phyloP scores from a whole-genome alignment of 2,329 filamentous ascomycete species.

The Madurella fahalii region DNA sequence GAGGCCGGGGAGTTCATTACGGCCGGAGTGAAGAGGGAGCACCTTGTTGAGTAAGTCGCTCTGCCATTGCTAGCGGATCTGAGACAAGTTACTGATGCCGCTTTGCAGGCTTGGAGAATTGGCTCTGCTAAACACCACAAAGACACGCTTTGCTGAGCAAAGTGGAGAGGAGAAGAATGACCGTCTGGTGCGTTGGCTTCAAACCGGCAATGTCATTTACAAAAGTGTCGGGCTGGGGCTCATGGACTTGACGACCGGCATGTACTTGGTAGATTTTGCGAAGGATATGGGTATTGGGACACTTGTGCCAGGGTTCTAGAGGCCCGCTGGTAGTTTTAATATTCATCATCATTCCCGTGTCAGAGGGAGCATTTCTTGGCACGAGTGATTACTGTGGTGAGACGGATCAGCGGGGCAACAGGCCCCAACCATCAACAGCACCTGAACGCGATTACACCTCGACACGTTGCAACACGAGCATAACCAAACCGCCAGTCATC shows the following conservation, averaged over 20 bases:
- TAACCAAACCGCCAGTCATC: too few relatives aligned
- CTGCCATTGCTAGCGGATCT: constrained; percentile 1
- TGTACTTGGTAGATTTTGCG: constrained; percentile 54
- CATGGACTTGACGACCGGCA: constrained; percentile 62
- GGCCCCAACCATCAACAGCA: too few relatives aligned
- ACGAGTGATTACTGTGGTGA: too few relatives aligned
- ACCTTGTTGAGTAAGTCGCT: constrained; percentile 69
- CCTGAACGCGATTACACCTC: too few relatives aligned
- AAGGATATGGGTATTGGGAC: constrained; percentile 52
- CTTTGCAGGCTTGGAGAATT: constrained; percentile 67
- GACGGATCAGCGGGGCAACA: too few relatives aligned
- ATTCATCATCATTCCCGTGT: too few relatives aligned
- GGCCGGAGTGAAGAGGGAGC: constrained; percentile 65
- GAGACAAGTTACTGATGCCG: background rate
- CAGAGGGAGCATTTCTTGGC: too few relatives aligned
- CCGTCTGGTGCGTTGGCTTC: constrained; percentile 54
- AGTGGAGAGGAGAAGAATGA: constrained; percentile 10
- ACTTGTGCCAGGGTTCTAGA: constrained; percentile 49
- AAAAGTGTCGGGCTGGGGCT: constrained; percentile 64
- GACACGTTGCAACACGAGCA: too few relatives aligned
- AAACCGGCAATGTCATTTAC: constrained; percentile 62
- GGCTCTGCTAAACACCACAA: constrained; percentile 49
- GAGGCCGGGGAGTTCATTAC: constrained; percentile 86
- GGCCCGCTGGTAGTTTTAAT: background rate
- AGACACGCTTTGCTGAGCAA: constrained; percentile 22